Percentiles rank a stretch among this genome's conserved stretches.
Conservation (phyloP, 495 filamentous ascomycete genomes). For the Lasiosphaeriaceae sp. region DNA sequence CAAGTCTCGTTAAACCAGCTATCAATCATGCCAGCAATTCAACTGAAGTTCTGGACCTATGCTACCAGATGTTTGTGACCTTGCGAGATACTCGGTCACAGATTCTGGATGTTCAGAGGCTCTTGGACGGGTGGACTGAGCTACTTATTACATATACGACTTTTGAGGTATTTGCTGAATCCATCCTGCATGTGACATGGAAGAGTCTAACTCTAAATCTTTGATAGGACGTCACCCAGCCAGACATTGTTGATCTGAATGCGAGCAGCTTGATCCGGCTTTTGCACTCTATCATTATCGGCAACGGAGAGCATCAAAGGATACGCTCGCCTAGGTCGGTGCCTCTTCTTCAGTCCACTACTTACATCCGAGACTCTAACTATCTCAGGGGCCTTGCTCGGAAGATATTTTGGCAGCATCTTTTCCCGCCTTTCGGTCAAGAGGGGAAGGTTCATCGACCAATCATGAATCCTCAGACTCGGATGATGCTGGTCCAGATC, state of each 20-base stretch:
- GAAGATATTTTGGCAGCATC: constrained; percentile 60
- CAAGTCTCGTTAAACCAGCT: constrained; percentile 38
- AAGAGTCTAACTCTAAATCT: neutral
- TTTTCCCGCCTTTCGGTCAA: constrained; percentile 61
- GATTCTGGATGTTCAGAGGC: constrained; percentile 43
- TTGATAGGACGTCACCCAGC: constrained; percentile 46
- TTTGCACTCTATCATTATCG: constrained; percentile 18
- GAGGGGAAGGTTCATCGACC: constrained; percentile 25
- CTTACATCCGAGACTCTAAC: constrained; percentile 1
- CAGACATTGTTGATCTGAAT: constrained; percentile 44
- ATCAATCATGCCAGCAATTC: constrained; percentile 31
- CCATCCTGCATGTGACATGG: neutral
- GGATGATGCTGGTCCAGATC: constrained; percentile 62
- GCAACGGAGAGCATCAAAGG: neutral
- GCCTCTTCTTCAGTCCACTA: neutral
- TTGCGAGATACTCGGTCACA: constrained; percentile 49
- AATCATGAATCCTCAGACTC: constrained; percentile 52
- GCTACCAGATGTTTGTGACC: constrained; percentile 49
- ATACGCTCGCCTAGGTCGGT: neutral
- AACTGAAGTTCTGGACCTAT: constrained; percentile 41
- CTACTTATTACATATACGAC: constrained; percentile 28
- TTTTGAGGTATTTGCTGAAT: constrained; percentile 21
- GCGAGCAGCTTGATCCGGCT: constrained; percentile 43
- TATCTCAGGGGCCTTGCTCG: constrained; percentile 47
- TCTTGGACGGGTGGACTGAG: constrained; percentile 18